A percentile compares a stretch with the other conserved stretches of the same genome.
Conservation (phyloP, 2,329 filamentous ascomycete genomes). For the Sporothrix luriei region DNA sequence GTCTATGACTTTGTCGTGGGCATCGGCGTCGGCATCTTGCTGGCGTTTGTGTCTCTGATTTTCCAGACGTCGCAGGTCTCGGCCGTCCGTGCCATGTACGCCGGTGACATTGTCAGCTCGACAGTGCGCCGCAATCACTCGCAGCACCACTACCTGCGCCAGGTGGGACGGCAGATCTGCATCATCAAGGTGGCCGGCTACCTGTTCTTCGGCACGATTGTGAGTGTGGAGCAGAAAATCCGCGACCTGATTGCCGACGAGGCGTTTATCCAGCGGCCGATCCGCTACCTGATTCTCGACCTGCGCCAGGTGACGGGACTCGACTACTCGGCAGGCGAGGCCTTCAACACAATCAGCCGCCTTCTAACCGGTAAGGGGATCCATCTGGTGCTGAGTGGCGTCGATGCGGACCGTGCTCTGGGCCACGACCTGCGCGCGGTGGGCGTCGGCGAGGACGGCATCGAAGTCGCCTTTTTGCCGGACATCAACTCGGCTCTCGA, state of each 20-base stretch:
- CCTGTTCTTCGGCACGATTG: conserved; percentile 98
- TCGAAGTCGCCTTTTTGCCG: conserved; percentile 78
- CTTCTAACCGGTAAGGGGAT: conserved; percentile 77
- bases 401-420: conserved; percentile 73
- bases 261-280: conserved; percentile 73
- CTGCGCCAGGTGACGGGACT: conserved; percentile 86
- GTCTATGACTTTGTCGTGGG: conserved; percentile 95
- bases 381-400: conserved; percentile 77
- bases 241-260: conserved; percentile 80
- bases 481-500: conserved; percentile 92
- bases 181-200: conserved; percentile 92
- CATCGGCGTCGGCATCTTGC: conserved; percentile 85
- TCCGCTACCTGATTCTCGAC: conserved; percentile 88
- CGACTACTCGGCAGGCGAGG: conserved; percentile 95
- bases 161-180: conserved; percentile 84
- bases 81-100: conserved; percentile 86
- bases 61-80: conserved; percentile 89
- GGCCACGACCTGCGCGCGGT: conserved; percentile 80
- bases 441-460: conserved; percentile 73
- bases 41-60: conserved; percentile 89
- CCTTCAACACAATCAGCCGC: conserved; percentile 88
- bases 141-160: conserved; percentile 81
- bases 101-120: conserved; percentile 83
- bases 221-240: conserved; percentile 89
- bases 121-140: conserved; percentile 89